These are phyloP conservation scores for Cytauxzoon felis DNA, from an alignment of 169 alveolate species.

Conservation along the genomic window DNA sequence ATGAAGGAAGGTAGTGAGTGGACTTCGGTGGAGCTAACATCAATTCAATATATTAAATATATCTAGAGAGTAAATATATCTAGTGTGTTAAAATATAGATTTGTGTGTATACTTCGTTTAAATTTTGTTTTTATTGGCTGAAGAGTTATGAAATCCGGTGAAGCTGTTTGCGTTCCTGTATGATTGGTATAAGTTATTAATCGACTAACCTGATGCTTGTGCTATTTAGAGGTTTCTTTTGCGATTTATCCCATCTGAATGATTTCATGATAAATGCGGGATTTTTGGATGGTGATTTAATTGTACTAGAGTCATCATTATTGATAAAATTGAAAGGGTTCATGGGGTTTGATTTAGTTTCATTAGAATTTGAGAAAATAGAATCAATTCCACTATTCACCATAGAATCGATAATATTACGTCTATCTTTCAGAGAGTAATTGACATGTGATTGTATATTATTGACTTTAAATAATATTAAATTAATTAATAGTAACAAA, in stretches of 20 bases:
- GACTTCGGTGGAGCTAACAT: too few relatives aligned
- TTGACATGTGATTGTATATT: too few relatives aligned
- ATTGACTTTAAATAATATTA: too few relatives aligned
- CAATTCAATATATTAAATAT: too few relatives aligned
- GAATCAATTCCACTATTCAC: conserved; percentile 7
- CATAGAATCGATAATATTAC: conserved; percentile 13
- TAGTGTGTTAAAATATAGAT: too few relatives aligned
- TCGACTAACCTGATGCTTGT: conserved; percentile 52
- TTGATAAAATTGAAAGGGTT: not conserved
- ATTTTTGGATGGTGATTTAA: conserved; percentile 16
- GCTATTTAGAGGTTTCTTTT: conserved; percentile 38
- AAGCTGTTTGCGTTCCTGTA: conserved; percentile 48
- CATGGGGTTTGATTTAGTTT: not conserved
- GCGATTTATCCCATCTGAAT: conserved; percentile 53
- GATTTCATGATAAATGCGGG: conserved; percentile 53
- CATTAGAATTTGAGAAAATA: conserved; percentile 2
- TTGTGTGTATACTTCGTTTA: too few relatives aligned
- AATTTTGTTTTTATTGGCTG: too few relatives aligned
- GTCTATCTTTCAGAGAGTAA: not conserved
- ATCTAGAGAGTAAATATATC: too few relatives aligned
- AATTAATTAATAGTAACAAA: not conserved
- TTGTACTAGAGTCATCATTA: not conserved
- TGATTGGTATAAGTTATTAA: not conserved
- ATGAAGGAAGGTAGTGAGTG: too few relatives aligned
- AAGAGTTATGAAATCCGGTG: conserved; percentile 57